Base-by-base conservation (phyloP, 805 yeast genomes). In the Candida chilensis region DNA sequence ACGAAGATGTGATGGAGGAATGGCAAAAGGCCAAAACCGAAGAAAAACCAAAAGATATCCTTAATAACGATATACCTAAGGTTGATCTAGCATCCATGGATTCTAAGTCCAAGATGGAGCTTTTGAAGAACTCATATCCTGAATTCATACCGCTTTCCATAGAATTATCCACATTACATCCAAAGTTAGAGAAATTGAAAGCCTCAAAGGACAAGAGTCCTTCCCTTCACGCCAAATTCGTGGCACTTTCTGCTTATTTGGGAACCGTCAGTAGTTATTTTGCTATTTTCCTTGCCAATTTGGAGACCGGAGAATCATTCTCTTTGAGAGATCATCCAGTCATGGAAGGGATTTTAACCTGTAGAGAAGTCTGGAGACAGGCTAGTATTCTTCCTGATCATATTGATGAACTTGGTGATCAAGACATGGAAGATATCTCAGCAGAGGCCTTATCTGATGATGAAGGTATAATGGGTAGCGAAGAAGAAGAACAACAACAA, bases 301-400 rank as follows among this genome's bases (percentile, higher is more conserved):
- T 78, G 24, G 54, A 60, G 27, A 60, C 60, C 15, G 78, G 73
- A 17, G 80, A 74, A 30, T 60, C 66, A 3, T 70, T 76, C 37
- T 50, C 63, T 20, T 76, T 88, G 80, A 86, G 85, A 43, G 94
- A 85, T 33, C 90, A 82, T 40, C 82, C 90, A 3, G 79, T 90
- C 2, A 90, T 92, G 96, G 87, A 84, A 45, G 71, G 81, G 17
- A 78, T 90, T 20, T 59, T 90, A 32, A 76, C 81, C 31, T 67
- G 92, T 3, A 70, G 94, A 40, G 96, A 90, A 47, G 67, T 84
- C 12, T 88, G 96, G 95, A 72, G 92, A 48, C 88, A 82, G 44
- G 95, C 94, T 4, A 64, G 57, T 28, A 72, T 62, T 37, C 48
- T 78, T 20, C 70, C 68, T 10, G 64, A 41, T 16, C 7, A 22